Base-by-base conservation (phyloP, 1,139 yeast genomes). In the Pichia sp. region DNA sequence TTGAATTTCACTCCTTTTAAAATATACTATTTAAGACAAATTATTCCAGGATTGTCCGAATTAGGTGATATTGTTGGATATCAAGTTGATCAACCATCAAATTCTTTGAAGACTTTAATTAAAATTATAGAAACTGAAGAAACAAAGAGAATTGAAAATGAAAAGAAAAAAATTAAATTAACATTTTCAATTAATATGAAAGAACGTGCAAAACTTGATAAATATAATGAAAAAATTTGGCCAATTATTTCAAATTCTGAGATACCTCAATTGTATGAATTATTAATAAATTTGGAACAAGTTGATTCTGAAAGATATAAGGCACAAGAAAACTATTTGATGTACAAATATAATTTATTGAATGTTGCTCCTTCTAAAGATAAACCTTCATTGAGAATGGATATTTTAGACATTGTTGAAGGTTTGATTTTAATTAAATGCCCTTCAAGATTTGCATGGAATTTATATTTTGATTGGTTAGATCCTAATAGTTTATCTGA, bases 401-500 rank as follows among this genome's bases (percentile, higher is more conserved):
- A 75, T 36, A 67, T 87, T 4, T 67, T 67, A 42, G 77, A 75
- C 11, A 71, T 79, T 72, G 78, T 80, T 1, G 82, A 78, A 23
- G 95, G 84, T 34, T 77, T 90, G 81, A 78, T 89, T 4, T 65
- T 82, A 27, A 77, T 92, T 12, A 74, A 76, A 35, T 76, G 81
- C 16, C 71, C 73, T 0, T 78, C 81, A 26, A 66, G 74, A 28
- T 67, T 76, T 35, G 87, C 92, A 1, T 92, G 96, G 95, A 71
- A 74, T 41, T 60, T 83, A 12, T 79, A 78, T 55, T 77, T 89
- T 54, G 96, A 92, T 55, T 84, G 92, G 83, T 54, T 66, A 31
- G 96, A 92, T 60, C 73, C 72, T 8, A 61, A 60, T 3, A 65
- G 70, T 9, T 61, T 87, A 12, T 59, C 64, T 26, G 73, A 74